Conservation (phyloP, 108 stramenopile genomes). For the Skeletonema marinoi region DNA sequence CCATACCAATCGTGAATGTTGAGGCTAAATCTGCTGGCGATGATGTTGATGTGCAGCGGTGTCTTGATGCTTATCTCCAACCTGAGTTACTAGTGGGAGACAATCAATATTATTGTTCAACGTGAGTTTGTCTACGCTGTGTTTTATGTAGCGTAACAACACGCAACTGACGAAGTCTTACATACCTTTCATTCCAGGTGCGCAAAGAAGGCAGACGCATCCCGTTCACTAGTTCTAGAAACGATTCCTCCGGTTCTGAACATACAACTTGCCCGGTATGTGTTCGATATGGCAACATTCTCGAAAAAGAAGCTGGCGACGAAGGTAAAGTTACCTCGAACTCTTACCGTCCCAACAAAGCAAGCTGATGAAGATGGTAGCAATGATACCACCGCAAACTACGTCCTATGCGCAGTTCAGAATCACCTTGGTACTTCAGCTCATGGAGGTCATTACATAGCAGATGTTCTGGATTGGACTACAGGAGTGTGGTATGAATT, state of each 20-base stretch:
- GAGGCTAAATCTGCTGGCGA: constrained; percentile 9
- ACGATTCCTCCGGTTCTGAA: constrained; percentile 82
- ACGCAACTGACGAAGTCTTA: neutral
- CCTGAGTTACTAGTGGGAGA: constrained; percentile 75
- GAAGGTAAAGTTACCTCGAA: constrained; percentile 64
- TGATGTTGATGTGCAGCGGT: constrained; percentile 73
- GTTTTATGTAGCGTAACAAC: neutral
- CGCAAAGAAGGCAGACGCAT: constrained; percentile 70
- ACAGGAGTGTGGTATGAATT: constrained; percentile 87
- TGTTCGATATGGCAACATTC: constrained; percentile 65
- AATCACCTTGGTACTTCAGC: constrained; percentile 84
- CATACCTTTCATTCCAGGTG: constrained; percentile 28
- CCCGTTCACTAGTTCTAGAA: constrained; percentile 44
- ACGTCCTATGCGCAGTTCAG: constrained; percentile 79
- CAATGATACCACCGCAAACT: constrained; percentile 16
- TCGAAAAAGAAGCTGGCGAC: constrained; percentile 77
- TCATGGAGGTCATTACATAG: constrained; percentile 84
- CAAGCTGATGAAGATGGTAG: neutral
- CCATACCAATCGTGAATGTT: constrained; percentile 63
- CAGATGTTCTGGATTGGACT: constrained; percentile 85
- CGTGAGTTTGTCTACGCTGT: neutral
- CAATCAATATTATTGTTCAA: constrained; percentile 81
- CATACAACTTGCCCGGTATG: constrained; percentile 83
- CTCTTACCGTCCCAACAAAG: constrained; percentile 43
- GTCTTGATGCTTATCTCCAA: constrained; percentile 63